Evolutionary conservation across 305 asterid genomes (phyloP), one percentile per base, ranked within the genome.

Genomic region (Petunia hybrid): DNA sequence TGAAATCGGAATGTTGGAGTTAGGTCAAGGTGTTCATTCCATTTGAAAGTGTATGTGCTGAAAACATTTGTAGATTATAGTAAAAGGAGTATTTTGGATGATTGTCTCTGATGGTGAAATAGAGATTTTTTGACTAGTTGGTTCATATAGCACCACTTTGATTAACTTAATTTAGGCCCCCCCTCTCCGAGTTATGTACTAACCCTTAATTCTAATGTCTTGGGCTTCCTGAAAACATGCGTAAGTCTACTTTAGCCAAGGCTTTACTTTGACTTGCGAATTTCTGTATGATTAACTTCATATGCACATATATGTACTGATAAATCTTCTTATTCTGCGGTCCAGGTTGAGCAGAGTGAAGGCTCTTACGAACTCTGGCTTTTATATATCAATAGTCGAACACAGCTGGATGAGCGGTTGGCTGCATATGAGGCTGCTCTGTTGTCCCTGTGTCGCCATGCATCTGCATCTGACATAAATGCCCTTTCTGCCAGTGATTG

Each of bases 331-430:
- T 31, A 10, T 73, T 80, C 62, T 67, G 53, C 41, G 76, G 45
- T 83, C 67, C 83, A 89, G 92, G 92, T 87, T 64, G 83, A 80
- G 38, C 78, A 82, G 81, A 84, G 71, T 75, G 80, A 80, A 48
- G 82, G 61, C 43, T 82, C 89, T 53, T 89, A 87, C 77, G 92
- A 85, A 68, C 88, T 89, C 80, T 89, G 92, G 92, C 87, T 89
- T 65, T 38, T 89, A 82, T 87, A 70, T 85, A 87, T 87, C 41
- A 84, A 89, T 81, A 80, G 92, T 80, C 89, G 89, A 74, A 84
- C 46, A 56, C 82, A 64, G 67, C 83, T 89, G 57, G 86, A 85
- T 55, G 88, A 89, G 71, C 85, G 85, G 70, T 65, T 87, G 80
- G 84, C 85, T 83, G 90, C 88, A 6, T 89, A 87, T 81, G 89